A percentile compares a stretch with the other conserved stretches of the same genome.
Conservation (phyloP, 1,139 yeast species). For the Yamadazyma membranifaciens region DNA sequence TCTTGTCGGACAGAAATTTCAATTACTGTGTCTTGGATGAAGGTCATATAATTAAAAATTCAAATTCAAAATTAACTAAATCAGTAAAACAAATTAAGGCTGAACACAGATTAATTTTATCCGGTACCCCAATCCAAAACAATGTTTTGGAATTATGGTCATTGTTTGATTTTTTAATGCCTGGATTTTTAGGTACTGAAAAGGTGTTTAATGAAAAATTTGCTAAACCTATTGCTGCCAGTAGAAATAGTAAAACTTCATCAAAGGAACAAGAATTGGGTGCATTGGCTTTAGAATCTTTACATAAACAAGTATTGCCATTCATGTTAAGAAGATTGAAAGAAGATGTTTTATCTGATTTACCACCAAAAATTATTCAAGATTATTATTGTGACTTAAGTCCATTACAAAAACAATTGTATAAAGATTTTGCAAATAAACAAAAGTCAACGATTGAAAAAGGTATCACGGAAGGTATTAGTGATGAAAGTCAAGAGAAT, state of each 20-base stretch:
- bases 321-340: conserved; percentile 93
- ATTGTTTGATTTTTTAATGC: conserved; percentile 95
- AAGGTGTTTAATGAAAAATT: conserved; percentile 91
- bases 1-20: conserved; percentile 61
- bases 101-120: conserved; percentile 83
- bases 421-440: conserved; percentile 87
- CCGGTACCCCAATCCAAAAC: conserved; percentile 98
- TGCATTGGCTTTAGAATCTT: conserved; percentile 89
- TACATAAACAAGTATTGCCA: conserved; percentile 95
- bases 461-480: conserved; percentile 48
- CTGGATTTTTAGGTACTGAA: conserved; percentile 96
- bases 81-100: conserved; percentile 82
- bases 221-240: conserved; percentile 96
- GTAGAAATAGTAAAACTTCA: conserved; percentile 86
- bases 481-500: conserved; percentile 44
- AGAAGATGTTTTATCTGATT: conserved; percentile 92
- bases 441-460: conserved; percentile 72
- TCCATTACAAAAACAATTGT: conserved; percentile 82
- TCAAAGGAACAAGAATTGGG: conserved; percentile 97
- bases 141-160: conserved; percentile 98
- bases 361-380: conserved; percentile 97
- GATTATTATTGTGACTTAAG: conserved; percentile 96
- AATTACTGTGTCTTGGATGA: conserved; percentile 97
- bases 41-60: conserved; percentile 95
- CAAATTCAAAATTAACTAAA: conserved; percentile 82